phyloP scores from a whole-genome alignment of 257 asterid genomes.

The Eucommia ulmoides region DNA sequence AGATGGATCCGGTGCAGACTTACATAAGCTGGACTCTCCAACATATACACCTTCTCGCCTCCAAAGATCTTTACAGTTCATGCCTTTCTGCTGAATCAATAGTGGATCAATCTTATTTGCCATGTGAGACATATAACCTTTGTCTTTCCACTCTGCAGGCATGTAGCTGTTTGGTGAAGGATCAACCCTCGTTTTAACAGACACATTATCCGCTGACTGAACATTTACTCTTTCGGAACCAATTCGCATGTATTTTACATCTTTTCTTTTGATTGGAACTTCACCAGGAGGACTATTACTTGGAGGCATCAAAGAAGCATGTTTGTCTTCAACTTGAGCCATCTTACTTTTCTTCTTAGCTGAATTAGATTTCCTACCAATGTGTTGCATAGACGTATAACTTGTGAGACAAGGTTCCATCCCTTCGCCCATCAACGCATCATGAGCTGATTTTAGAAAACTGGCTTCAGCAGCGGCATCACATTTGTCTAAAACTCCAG shows the following conservation, averaged over 20 bases:
- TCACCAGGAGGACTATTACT: slow-evolving; percentile 20
- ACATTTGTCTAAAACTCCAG: slow-evolving; percentile 14
- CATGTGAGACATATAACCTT: too few relatives aligned
- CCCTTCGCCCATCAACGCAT: slow-evolving; percentile 11
- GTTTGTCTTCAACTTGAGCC: slow-evolving; percentile 24
- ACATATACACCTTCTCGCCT: background rate
- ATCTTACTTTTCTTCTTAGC: slow-evolving; percentile 15
- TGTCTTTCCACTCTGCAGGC: slow-evolving; percentile 14
- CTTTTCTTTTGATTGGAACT: slow-evolving; percentile 14
- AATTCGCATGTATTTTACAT: background rate
- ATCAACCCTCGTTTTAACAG: slow-evolving; percentile 30
- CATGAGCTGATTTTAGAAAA: slow-evolving; percentile 11
- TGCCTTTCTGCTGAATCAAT: slow-evolving; percentile 7
- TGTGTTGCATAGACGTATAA: slow-evolving; percentile 11
- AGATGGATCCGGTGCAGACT: slow-evolving; percentile 5
- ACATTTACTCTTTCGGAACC: background rate
- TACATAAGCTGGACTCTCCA: background rate
- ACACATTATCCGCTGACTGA: slow-evolving; percentile 5
- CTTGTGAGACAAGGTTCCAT: slow-evolving; percentile 9
- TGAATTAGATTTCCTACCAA: slow-evolving; percentile 10
- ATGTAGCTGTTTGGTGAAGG: slow-evolving; percentile 43
- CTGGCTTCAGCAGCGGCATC: slow-evolving; percentile 8
- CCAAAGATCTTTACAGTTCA: background rate
- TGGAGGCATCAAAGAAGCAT: slow-evolving; percentile 12
- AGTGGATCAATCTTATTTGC: too few relatives aligned